Evolutionary conservation across 75 land plant species (phyloP).

Genomic region (Pinus tabuliformis): DNA sequence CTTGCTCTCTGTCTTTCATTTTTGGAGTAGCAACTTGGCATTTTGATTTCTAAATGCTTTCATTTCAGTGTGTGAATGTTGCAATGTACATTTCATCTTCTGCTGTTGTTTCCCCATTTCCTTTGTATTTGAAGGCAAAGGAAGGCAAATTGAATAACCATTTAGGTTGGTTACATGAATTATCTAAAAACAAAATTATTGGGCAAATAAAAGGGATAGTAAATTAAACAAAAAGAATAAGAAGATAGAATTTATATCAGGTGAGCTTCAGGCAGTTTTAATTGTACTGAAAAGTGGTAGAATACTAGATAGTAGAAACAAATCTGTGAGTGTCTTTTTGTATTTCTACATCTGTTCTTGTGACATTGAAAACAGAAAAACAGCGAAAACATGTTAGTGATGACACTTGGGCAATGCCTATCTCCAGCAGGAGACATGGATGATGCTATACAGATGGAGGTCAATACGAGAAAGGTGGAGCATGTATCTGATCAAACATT

Average conservation of each 20-base stretch:
- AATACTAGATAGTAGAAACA: not conserved
- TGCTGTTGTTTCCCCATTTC: not conserved
- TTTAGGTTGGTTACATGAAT: not conserved
- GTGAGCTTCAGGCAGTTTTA: not conserved
- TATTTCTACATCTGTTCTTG: not conserved
- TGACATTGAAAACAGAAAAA: not conserved
- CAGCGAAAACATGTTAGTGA: not conserved
- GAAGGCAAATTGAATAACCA: not conserved
- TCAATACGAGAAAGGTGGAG: not conserved
- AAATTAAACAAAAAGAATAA: not conserved
- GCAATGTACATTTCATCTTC: not conserved
- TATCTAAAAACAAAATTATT: too few relatives aligned
- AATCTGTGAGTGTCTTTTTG: not conserved
- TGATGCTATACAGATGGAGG: constrained; percentile 1
- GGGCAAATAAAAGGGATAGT: not conserved
- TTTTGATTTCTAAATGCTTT: not conserved
- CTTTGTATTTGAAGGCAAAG: not conserved
- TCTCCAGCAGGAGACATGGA: not conserved
- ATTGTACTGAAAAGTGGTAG: not conserved
- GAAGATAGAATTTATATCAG: not conserved
- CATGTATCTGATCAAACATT: not conserved
- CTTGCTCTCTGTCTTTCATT: not conserved
- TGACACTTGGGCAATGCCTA: not conserved
- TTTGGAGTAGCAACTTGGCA: not conserved
- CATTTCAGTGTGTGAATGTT: not conserved